These are phyloP conservation scores for Catunica adiposa DNA, from an alignment of 2,329 filamentous ascomycete species.

Conservation along the genomic window DNA sequence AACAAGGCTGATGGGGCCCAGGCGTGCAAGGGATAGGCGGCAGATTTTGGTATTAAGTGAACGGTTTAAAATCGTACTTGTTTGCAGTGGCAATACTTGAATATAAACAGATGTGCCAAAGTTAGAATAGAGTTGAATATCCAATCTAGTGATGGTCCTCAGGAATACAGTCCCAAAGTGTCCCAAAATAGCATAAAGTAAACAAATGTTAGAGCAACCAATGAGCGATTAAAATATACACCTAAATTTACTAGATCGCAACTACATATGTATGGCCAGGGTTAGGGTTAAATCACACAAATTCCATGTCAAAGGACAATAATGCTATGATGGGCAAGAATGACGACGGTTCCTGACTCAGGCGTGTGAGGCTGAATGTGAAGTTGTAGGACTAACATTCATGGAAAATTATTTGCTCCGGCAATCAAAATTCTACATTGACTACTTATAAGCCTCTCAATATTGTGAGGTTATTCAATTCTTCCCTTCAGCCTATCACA, in stretches of 20 bases:
- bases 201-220: background rate
- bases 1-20: background rate
- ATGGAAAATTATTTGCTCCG: too few species aligned
- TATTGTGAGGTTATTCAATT: too few species aligned
- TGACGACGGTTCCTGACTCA: too few species aligned
- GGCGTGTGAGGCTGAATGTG: background rate
- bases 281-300: background rate
- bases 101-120: background rate
- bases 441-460: too few species aligned
- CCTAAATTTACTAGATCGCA: background rate
- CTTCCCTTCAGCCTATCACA: background rate
- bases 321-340: too few species aligned
- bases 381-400: too few species aligned
- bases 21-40: background rate
- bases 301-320: too few species aligned
- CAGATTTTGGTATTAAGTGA: background rate
- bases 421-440: too few species aligned
- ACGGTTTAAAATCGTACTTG: background rate
- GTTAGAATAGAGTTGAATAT: too few species aligned
- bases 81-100: background rate
- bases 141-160: background rate
- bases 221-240: background rate
- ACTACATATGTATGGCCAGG: background rate
- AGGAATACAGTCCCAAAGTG: too few species aligned
- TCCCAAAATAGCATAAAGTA: slow-evolving; percentile 1